Base-by-base conservation (phyloP, 768 basidiomycete species). In the Pisolithus sp. region DNA sequence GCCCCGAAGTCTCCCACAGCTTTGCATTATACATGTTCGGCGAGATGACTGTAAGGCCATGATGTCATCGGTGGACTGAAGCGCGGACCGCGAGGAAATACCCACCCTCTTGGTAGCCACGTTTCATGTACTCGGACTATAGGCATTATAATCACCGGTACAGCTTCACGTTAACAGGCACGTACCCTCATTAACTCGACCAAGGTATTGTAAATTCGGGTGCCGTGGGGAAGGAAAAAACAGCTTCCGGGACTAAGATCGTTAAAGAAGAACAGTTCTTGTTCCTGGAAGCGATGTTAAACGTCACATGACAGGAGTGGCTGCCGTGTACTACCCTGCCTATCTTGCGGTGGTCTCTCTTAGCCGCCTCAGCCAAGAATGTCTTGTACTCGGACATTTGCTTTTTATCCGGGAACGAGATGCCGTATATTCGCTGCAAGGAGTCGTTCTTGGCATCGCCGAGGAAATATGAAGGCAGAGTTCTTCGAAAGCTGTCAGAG, bases 181-280 rank as follows among this genome's bases (percentile, higher is more conserved):
- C 89, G 54, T 63, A 93, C 92, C 62, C 91, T 81, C 80, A 98
- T 86, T 57, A 96, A 76, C 54, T 95, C 91, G 34, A 94, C 69
- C 39, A 99, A 79, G 12, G 90, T 77, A 70, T 98, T 98, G 72
- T 98, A 98, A 69, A 99, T 93, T 55, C 95, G 79, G 2, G 95
- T 92, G 24, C 96, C 96, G 62, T 97, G 93, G 13, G 96, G 96
- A 51, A 98, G 78, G 81, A 93, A 97, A 81, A 99, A 98, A 51
- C 86, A 86, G 64, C 85, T 89, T 54, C 96, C 96, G 2, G 96
- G 96, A 59, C 90, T 93, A 38, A 93, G 73, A 55, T 98, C 96
- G 67, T 96, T 90, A 81, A 97, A 98, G 78, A 97, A 95, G 79
- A 93, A 99, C 8, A 99, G 74, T 60, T 99, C 96, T 76, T 99